Conservation (phyloP, 169 alveolate species). For the Babesia ovata region DNA sequence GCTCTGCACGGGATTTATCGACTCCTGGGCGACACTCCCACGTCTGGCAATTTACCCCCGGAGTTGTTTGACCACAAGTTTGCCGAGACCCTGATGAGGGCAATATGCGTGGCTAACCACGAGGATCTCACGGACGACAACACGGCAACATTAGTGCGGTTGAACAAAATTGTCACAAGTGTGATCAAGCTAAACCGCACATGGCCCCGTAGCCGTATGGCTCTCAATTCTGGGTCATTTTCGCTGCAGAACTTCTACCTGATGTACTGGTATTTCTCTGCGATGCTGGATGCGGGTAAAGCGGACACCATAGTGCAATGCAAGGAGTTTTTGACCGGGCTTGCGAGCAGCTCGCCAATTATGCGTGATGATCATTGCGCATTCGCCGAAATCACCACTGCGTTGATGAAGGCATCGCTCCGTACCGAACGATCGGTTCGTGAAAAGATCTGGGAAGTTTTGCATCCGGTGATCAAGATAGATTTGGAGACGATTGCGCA, state of each 20-base stretch:
- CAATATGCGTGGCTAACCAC: constrained; percentile 33
- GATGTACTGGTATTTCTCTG: constrained; percentile 36
- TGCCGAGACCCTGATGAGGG: constrained; percentile 16
- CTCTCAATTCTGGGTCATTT: constrained; percentile 40
- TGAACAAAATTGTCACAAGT: constrained; percentile 29
- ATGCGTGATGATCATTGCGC: constrained; percentile 26
- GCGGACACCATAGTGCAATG: constrained; percentile 8
- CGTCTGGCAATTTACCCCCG: background rate
- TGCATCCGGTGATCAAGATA: constrained; percentile 24
- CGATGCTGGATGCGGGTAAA: background rate
- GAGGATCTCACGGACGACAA: constrained; percentile 35
- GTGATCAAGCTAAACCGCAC: constrained; percentile 51
- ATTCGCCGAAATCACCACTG: constrained; percentile 30
- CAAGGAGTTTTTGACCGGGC: constrained; percentile 10
- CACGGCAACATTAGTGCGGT: constrained; percentile 23
- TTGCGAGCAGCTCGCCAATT: constrained; percentile 31
- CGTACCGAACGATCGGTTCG: background rate
- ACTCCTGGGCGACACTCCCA: background rate
- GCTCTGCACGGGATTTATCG: constrained; percentile 23
- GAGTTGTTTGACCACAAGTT: constrained; percentile 1
- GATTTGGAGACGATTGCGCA: constrained; percentile 24
- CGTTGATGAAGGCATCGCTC: constrained; percentile 30
- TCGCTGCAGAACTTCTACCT: constrained; percentile 48
- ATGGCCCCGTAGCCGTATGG: constrained; percentile 46
- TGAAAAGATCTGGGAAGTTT: constrained; percentile 9